A percentile compares a stretch with the other conserved stretches of the same genome.
These are phyloP conservation scores for Cajanus cajan DNA, from an alignment of 306 rosid genomes.

Conservation along the genomic window DNA sequence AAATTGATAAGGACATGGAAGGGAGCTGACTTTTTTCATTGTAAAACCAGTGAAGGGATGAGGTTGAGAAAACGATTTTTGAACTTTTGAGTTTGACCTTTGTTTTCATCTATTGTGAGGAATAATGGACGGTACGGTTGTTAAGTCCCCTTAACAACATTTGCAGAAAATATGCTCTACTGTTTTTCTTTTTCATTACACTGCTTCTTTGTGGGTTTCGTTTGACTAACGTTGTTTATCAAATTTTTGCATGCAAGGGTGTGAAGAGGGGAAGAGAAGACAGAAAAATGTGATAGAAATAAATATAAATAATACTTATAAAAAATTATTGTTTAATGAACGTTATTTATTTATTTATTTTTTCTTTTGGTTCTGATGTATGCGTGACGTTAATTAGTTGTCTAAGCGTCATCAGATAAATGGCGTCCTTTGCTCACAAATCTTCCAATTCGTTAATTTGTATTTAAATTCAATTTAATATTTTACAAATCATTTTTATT, in stretches of 20 bases:
- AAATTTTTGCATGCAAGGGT: background rate
- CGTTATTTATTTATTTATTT: background rate
- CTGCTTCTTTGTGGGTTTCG: background rate
- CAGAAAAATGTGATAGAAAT: too few relatives aligned
- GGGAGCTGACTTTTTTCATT: conserved; percentile 29
- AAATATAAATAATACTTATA: too few relatives aligned
- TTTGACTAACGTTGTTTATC: background rate
- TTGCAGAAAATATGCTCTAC: conserved; percentile 1
- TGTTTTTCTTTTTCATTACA: background rate
- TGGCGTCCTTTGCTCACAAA: background rate
- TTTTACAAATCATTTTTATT: background rate
- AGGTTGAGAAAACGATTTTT: conserved; percentile 9
- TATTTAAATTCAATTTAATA: background rate
- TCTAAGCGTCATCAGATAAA: background rate
- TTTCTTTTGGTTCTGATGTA: background rate
- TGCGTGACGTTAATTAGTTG: background rate
- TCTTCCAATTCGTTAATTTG: background rate
- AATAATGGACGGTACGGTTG: conserved; percentile 50
- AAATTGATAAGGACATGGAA: background rate
- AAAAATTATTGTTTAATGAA: too few relatives aligned
- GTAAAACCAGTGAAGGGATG: background rate
- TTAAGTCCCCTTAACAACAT: conserved; percentile 40
- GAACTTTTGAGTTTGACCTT: conserved; percentile 34
- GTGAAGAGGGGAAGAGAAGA: background rate
- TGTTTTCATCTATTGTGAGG: background rate